Conservation (phyloP, 2,329 filamentous ascomycete genomes). For the Aureobasidium subglaciale region DNA sequence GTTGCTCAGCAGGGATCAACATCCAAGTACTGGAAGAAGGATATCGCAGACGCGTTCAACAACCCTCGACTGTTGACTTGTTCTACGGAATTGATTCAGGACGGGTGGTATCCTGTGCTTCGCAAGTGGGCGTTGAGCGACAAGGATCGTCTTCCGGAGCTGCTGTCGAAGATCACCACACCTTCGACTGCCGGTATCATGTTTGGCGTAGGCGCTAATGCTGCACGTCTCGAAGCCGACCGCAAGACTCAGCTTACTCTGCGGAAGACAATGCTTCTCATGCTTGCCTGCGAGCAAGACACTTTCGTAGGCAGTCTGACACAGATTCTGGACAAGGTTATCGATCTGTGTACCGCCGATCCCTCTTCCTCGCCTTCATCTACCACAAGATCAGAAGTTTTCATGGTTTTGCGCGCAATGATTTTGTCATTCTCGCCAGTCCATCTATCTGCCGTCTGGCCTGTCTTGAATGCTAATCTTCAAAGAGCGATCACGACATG, state of each 20-base stretch:
- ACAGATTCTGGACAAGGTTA: constrained; percentile 70
- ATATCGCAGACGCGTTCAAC: constrained; percentile 85
- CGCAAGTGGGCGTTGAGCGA: constrained; percentile 79
- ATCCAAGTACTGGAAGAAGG: constrained; percentile 88
- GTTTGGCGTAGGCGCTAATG: constrained; percentile 94
- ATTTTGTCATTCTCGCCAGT: constrained; percentile 70
- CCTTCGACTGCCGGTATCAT: constrained; percentile 93
- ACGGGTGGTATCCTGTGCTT: constrained; percentile 75
- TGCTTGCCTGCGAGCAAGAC: constrained; percentile 71
- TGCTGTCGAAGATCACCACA: constrained; percentile 69
- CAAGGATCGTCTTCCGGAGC: constrained; percentile 79
- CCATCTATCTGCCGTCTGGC: constrained; percentile 82
- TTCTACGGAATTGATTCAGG: constrained; percentile 56
- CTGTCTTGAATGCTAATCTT: constrained; percentile 78
- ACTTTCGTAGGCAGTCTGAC: constrained; percentile 71
- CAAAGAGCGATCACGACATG: constrained; percentile 72
- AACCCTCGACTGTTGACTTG: constrained; percentile 79
- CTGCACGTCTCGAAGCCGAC: constrained; percentile 89
- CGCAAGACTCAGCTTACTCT: constrained; percentile 86
- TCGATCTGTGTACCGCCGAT: constrained; percentile 78
- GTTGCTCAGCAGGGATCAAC: constrained; percentile 70
- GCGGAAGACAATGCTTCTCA: constrained; percentile 69
- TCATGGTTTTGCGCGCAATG: constrained; percentile 77
- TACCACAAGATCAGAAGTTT: constrained; percentile 78
- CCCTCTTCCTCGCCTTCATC: constrained; percentile 87